Percentiles rank a stretch among this genome's conserved stretches.
phyloP scores from a whole-genome alignment of 352 stramenopile species.

The Phytophthora cactorum region DNA sequence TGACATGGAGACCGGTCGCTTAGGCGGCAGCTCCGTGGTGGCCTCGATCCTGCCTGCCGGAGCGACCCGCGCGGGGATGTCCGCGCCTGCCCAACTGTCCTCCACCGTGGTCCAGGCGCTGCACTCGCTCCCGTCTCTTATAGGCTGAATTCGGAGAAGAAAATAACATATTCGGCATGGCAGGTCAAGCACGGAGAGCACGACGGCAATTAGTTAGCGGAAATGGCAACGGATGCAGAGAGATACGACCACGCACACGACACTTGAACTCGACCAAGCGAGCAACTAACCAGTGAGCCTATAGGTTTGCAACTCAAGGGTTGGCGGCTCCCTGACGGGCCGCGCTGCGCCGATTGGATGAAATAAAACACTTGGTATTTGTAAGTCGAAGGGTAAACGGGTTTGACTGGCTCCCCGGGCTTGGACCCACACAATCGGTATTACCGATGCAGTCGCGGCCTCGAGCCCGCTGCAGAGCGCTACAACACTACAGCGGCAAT shows the following conservation, averaged over 20 bases:
- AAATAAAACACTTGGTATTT: slow-evolving; percentile 14
- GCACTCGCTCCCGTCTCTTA: slow-evolving; percentile 30
- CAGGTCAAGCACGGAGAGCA: slow-evolving; percentile 15
- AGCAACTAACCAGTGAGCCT: slow-evolving; percentile 30
- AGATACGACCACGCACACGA: slow-evolving; percentile 31
- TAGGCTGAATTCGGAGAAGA: slow-evolving; percentile 16
- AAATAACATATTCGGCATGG: slow-evolving; percentile 17
- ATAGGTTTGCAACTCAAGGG: slow-evolving; percentile 31
- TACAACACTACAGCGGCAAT: background rate
- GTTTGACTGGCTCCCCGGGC: slow-evolving; percentile 27
- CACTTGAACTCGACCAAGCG: slow-evolving; percentile 26
- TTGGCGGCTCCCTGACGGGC: slow-evolving; percentile 21
- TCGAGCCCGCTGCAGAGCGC: background rate
- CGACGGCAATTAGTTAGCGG: slow-evolving; percentile 14
- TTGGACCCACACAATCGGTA: slow-evolving; percentile 7
- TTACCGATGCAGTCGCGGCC: background rate
- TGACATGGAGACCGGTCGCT: slow-evolving; percentile 57
- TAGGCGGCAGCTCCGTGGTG: slow-evolving; percentile 50
- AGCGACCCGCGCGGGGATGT: slow-evolving; percentile 23
- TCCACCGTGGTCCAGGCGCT: slow-evolving; percentile 31
- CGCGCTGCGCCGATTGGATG: slow-evolving; percentile 17
- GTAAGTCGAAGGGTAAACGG: slow-evolving; percentile 26
- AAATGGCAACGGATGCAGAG: slow-evolving; percentile 3
- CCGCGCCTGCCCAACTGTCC: slow-evolving; percentile 27
- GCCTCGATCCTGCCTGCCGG: slow-evolving; percentile 44